A percentile compares a stretch with the other conserved stretches of the same genome.
Evolutionary conservation across 2,329 filamentous ascomycete genomes (phyloP).

Genomic region (Phyllosticta paracitricarpa): DNA sequence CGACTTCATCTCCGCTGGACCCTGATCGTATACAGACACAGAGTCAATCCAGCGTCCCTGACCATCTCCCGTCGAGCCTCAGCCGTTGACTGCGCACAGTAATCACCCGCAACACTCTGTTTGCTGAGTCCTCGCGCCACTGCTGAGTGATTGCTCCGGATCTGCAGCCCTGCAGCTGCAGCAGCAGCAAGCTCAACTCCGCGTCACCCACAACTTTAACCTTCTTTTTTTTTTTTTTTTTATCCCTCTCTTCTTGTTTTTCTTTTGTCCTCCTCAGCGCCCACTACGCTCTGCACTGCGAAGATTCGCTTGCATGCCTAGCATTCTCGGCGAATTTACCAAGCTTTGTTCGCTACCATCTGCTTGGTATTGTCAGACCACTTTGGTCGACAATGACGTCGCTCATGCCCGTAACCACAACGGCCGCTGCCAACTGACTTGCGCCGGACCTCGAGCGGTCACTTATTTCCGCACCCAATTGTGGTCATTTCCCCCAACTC

Average conservation of each 20-base stretch:
- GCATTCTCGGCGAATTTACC: constrained; percentile 43
- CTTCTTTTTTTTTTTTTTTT: not conserved
- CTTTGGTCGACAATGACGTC: constrained; percentile 29
- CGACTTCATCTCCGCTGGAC: not conserved
- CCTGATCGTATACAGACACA: no score
- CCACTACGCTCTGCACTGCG: not conserved
- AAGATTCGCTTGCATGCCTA: constrained; percentile 14
- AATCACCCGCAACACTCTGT: not conserved
- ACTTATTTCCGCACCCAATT: not conserved
- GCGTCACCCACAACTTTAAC: not conserved
- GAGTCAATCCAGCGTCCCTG: not conserved
- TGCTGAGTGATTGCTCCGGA: not conserved
- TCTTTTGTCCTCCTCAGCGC: not conserved
- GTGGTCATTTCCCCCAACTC: not conserved
- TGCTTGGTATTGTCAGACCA: constrained; percentile 42
- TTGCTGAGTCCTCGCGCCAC: not conserved
- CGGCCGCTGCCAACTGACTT: not conserved
- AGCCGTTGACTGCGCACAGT: not conserved
- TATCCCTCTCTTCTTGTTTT: no score
- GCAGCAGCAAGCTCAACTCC: not conserved
- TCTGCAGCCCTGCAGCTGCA: not conserved
- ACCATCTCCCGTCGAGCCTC: not conserved
- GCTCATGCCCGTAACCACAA: not conserved
- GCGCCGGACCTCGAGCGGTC: not conserved
- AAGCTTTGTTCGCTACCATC: constrained; percentile 46